Base-by-base conservation (phyloP, 345 rosid genomes). In the Microcos paniculata region DNA sequence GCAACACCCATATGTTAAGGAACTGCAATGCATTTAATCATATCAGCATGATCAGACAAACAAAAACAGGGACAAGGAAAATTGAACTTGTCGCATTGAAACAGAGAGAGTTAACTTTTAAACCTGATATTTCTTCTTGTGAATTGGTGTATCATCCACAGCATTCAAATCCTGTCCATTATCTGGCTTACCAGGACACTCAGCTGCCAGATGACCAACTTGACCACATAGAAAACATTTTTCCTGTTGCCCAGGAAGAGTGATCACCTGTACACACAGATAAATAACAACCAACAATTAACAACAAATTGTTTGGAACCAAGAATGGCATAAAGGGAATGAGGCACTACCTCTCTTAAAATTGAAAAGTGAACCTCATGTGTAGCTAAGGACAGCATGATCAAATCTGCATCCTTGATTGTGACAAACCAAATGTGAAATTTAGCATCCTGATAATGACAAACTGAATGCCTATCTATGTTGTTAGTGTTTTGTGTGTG, bases 61-160 rank as follows among this genome's bases (percentile, higher is more conserved):
- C 3, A 53, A 57, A 49, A 31, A 42, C 12, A 31, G 11, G 26
- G 24, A 21, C 30, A 76, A 59, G 76, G 4, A 12, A 12, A 73
- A 66, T 10, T 73, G 56, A 15, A 64, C 19, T 58, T 64, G 11
- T 24, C 6, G 51, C 48, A 51, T 49, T 73, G 51, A 43, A 28
- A 67, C 14, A 70, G 61, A 24, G 53, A 55, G 62, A 30, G 70
- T 67, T 19, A 52, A 52, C 71, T 81, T 61, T 71, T 65, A 58
- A 76, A 96, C 99, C 99, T 94, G 99, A 85, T 96, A 96, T 82
- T 96, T 96, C 87, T 92, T 96, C 92, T 94, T 92, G 92, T 96
- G 84, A 70, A 94, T 82, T 64, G 98, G 98, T 67, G 82, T 82
- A 77, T 94, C 94, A 85, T 90, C 83, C 48, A 68, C 84, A 72